Percentiles rank a stretch among this genome's conserved stretches.
Evolutionary conservation across 768 basidiomycete species (phyloP).

Genomic region (Boletus sp.): DNA sequence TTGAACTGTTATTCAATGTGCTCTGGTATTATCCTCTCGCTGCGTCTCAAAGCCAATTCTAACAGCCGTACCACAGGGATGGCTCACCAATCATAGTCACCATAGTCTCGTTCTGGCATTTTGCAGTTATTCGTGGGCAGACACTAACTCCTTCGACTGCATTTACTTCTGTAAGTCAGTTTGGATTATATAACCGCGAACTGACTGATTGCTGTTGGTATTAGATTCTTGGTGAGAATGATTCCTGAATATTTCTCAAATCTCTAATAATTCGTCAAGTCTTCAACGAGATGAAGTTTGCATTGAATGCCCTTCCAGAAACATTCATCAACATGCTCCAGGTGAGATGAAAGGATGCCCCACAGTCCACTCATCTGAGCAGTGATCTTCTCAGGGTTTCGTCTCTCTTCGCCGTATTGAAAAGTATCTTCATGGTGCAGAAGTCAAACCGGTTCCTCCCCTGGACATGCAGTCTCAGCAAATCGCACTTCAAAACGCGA

Average conservation of each 20-base stretch:
- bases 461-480: conserved; percentile 52
- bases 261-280: conserved; percentile 40
- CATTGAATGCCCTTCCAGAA: conserved; percentile 83
- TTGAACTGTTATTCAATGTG: conserved; percentile 65
- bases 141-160: conserved; percentile 79
- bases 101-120: conserved; percentile 66
- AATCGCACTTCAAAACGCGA: conserved; percentile 79
- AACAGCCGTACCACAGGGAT: conserved; percentile 29
- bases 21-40: conserved; percentile 42
- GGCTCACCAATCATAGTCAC: conserved; percentile 56
- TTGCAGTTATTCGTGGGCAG: conserved; percentile 65
- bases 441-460: conserved; percentile 63
- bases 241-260: background rate
- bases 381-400: conserved; percentile 45
- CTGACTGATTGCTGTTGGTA: background rate
- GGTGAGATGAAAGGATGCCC: conserved; percentile 31
- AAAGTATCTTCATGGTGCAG: conserved; percentile 75
- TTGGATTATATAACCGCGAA: background rate
- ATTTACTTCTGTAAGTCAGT: conserved; percentile 59
- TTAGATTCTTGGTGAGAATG: conserved; percentile 41
- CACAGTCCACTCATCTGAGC: background rate
- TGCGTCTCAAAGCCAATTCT: background rate
- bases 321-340: conserved; percentile 90
- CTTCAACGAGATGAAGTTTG: conserved; percentile 85
- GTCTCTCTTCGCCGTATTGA: conserved; percentile 90